phyloP scores from a whole-genome alignment of 345 rosid genomes.

The Eutrema japonicum region DNA sequence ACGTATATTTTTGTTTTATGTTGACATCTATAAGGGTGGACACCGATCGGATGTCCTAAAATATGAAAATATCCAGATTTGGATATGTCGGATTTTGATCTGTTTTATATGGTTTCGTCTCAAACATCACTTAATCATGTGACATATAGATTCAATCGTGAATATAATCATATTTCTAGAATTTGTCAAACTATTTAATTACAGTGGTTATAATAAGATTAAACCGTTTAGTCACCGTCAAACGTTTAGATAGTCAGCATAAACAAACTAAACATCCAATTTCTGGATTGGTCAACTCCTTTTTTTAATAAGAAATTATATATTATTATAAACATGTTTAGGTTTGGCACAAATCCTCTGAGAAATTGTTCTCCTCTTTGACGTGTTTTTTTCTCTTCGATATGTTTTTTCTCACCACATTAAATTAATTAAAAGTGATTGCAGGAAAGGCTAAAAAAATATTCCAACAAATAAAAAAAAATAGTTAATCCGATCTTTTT shows the following conservation, averaged over 20 bases:
- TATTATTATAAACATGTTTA: not conserved
- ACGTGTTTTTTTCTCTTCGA: not conserved
- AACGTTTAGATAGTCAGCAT: constrained; percentile 17
- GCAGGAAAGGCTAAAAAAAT: not conserved
- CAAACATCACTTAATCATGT: no score
- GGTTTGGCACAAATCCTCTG: constrained; percentile 12
- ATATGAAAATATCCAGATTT: no score
- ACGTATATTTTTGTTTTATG: no score
- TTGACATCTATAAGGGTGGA: no score
- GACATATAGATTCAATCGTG: no score
- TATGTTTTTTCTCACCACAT: not conserved
- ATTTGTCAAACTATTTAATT: not conserved
- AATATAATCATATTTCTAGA: not conserved
- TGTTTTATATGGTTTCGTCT: no score
- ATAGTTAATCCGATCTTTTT: not conserved
- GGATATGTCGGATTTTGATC: no score
- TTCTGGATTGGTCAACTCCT: constrained; percentile 1
- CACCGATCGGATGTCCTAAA: no score
- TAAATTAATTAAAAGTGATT: not conserved
- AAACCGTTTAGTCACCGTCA: not conserved
- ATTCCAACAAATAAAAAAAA: not conserved
- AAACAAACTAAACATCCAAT: not conserved
- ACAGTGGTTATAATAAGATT: not conserved
- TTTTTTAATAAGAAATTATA: not conserved
- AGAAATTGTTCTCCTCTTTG: not conserved